A percentile compares a stretch with the other conserved stretches of the same genome.
These are phyloP conservation scores for Pichia sp. DNA, from an alignment of 1,139 yeast species.

Conservation along the genomic window DNA sequence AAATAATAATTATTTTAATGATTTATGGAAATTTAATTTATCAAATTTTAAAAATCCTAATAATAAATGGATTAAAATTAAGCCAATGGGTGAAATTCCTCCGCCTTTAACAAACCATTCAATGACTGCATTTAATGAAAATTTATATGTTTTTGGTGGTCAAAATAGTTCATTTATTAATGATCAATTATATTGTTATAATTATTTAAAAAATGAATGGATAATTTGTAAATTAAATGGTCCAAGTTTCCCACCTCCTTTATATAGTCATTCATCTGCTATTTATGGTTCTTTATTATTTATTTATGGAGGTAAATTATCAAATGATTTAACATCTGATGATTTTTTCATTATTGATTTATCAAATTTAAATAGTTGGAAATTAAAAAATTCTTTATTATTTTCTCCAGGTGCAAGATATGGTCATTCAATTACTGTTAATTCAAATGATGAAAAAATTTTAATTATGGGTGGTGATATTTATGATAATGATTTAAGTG, in stretches of 20 bases:
- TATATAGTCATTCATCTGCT: conserved; percentile 88
- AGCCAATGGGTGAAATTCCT: conserved; percentile 51
- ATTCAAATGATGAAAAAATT: conserved; percentile 58
- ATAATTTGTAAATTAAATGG: conserved; percentile 44
- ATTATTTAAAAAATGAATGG: conserved; percentile 68
- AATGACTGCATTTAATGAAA: conserved; percentile 72
- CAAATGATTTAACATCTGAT: conserved; percentile 64
- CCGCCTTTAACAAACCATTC: conserved; percentile 93
- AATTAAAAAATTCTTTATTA: conserved; percentile 36
- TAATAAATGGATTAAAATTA: conserved; percentile 76
- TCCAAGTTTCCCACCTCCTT: conserved; percentile 58
- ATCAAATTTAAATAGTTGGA: conserved; percentile 49
- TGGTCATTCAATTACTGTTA: conserved; percentile 86
- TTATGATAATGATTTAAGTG: conserved; percentile 30
- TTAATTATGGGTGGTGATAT: conserved; percentile 91
- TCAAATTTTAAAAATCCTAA: conserved; percentile 80
- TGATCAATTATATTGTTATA: conserved; percentile 78
- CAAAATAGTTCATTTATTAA: conserved; percentile 71
- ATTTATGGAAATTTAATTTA: conserved; percentile 78
- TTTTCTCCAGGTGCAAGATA: conserved; percentile 73
- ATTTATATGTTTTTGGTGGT: conserved; percentile 83
- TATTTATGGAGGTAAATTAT: conserved; percentile 85
- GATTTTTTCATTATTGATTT: conserved; percentile 73
- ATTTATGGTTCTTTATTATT: conserved; percentile 74
- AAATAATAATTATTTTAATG: conserved; percentile 81